Conservation (phyloP, 768 basidiomycete species). For the Russula griseocarnosa region DNA sequence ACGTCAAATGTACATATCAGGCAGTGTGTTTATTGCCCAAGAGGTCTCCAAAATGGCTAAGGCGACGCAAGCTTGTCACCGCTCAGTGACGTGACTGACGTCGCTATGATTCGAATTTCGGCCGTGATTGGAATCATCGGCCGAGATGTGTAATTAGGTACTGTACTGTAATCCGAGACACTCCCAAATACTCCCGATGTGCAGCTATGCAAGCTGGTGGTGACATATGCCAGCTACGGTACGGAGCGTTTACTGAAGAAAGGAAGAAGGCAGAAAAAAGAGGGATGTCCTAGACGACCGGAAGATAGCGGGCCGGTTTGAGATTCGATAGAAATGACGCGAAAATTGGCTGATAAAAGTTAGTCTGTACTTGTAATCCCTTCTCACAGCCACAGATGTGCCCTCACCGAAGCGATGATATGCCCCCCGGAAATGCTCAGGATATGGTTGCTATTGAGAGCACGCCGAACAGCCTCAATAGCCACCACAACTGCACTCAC, state of each 20-base stretch:
- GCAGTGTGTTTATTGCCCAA: not conserved
- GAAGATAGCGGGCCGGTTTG: not conserved
- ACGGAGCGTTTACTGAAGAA: not conserved
- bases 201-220: too few species aligned
- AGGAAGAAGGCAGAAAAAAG: not conserved
- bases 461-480: constrained; percentile 35
- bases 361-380: not conserved
- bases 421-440: constrained; percentile 40
- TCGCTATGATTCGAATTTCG: not conserved
- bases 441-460: constrained; percentile 75
- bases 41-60: too few species aligned
- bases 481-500: constrained; percentile 33
- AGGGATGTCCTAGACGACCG: not conserved
- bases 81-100: too few species aligned
- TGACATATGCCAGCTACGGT: not conserved
- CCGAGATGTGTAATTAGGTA: not conserved
- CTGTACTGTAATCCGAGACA: not conserved
- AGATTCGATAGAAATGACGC: not conserved
- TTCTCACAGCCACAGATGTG: constrained; percentile 47
- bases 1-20: not conserved
- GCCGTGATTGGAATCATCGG: constrained; percentile 2
- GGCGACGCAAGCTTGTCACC: too few species aligned
- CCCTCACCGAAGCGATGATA: constrained; percentile 52
- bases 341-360: not conserved
- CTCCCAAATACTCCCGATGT: not conserved